Base-by-base conservation (phyloP, 495 filamentous ascomycete genomes). In the Annulohypoxylon nitens region DNA sequence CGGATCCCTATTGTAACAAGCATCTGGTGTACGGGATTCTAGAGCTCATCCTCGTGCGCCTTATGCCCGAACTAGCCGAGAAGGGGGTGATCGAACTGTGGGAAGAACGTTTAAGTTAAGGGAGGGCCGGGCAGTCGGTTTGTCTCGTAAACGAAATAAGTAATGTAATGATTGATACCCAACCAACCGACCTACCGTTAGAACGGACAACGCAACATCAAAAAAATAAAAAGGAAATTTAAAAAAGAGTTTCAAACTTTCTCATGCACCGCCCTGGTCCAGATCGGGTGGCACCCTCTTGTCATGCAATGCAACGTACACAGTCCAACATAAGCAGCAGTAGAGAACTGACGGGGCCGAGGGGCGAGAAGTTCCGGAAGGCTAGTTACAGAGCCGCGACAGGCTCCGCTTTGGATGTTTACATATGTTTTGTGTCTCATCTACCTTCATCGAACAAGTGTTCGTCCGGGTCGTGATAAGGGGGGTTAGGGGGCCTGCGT, bases 1-100 rank as follows among this genome's bases (percentile, higher is more conserved):
- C 86, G 2, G 93, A 97, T 79, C 86, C 86, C 10, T 98, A 97
- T 81, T 89, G 92, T 78, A 98, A 98, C 82, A 95, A 92, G 80
- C 94, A 98, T 79, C 81, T 99, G 9, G 79, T 95, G 48, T 97
- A 95, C 72, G 83, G 86, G 23, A 84, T 94, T 43, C 74, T 97
- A 43, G 96, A 98, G 80, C 81, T 93, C 61, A 67, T 97, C 0
- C 82, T 99, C 12, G 89, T 92, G 39, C 87, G 90, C 73, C 80
- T 98, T 36, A 85, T 97, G 59, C 96, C 96, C 30, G 96, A 99
- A 85, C 74, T 98, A 73, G 87, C 88, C 34, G 92, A 94, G 71
- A 90, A 87, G 75, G 90, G 90, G 41, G 87, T 93, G 9, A 80
- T 81, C 63, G 91, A 93, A 76, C 79, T 97, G 53, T 88, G 93